A percentile compares a stretch with the other conserved stretches of the same genome.
These are phyloP conservation scores for Claviceps humidiphila DNA, from an alignment of 2,329 filamentous ascomycete genomes.

Conservation along the genomic window DNA sequence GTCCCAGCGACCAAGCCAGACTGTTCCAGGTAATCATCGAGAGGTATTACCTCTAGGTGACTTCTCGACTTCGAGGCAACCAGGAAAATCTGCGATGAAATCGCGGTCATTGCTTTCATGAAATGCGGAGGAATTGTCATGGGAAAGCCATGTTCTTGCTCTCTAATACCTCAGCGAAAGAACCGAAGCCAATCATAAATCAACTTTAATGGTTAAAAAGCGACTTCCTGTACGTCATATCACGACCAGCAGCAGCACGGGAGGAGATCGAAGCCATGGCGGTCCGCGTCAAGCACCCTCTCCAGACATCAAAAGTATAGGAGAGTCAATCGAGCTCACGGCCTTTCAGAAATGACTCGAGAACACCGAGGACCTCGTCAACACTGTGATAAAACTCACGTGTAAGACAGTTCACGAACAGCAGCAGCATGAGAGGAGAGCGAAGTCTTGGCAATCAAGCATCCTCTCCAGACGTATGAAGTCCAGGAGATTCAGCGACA, in stretches of 20 bases:
- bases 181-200: no score
- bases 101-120: conserved; percentile 92
- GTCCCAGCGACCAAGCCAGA: conserved; percentile 17
- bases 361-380: neutral
- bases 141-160: no score
- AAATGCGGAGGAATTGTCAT: no score
- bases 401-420: neutral
- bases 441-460: conserved; percentile 72
- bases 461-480: conserved; percentile 45
- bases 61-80: conserved; percentile 99
- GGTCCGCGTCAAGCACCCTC: conserved; percentile 70
- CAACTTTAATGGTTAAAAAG: no score
- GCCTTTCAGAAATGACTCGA: no score
- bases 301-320: conserved; percentile 28
- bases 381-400: neutral
- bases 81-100: conserved; percentile 99
- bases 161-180: no score
- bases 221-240: neutral
- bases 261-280: conserved; percentile 39
- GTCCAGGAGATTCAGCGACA: conserved; percentile 70
- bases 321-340: conserved; percentile 46
- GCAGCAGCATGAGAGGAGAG: neutral
- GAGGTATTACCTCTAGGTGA: conserved; percentile 94
- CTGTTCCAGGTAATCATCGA: conserved; percentile 93
- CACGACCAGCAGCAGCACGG: neutral